Evolutionary conservation across 2,329 filamentous ascomycete genomes (phyloP).

Genomic region (Ophioceras dolichostomum): DNA sequence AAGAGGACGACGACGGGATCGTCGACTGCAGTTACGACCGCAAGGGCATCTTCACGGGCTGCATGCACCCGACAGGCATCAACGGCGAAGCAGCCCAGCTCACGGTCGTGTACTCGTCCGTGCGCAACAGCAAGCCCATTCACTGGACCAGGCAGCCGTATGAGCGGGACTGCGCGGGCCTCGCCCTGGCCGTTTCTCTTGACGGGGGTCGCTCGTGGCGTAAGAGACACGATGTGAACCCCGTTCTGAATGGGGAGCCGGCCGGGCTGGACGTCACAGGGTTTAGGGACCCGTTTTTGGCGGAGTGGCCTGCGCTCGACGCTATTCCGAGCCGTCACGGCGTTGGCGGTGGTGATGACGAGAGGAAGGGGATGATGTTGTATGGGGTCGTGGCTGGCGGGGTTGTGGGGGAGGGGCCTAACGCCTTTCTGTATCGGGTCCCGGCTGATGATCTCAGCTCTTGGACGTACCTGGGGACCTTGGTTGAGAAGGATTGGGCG

Average conservation of each 20-base stretch:
- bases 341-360: neutral
- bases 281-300: slow-evolving; percentile 19
- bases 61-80: slow-evolving; percentile 32
- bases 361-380: too few relatives aligned
- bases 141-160: slow-evolving; percentile 23
- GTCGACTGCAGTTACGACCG: too few relatives aligned
- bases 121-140: slow-evolving; percentile 19
- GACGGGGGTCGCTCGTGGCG: slow-evolving; percentile 22
- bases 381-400: neutral
- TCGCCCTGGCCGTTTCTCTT: slow-evolving; percentile 23
- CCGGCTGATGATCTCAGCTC: slow-evolving; percentile 22
- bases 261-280: slow-evolving; percentile 15
- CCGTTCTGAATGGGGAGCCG: slow-evolving; percentile 17
- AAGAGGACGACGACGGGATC: too few relatives aligned
- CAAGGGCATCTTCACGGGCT: slow-evolving; percentile 39
- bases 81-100: slow-evolving; percentile 19
- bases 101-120: slow-evolving; percentile 18
- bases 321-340: slow-evolving; percentile 5
- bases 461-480: slow-evolving; percentile 31
- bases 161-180: slow-evolving; percentile 24
- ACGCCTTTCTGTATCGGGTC: slow-evolving; percentile 32
- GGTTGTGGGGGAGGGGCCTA: too few relatives aligned
- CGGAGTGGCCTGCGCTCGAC: slow-evolving; percentile 15
- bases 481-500: slow-evolving; percentile 19
- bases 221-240: slow-evolving; percentile 15